A percentile compares a stretch with the other conserved stretches of the same genome.
Evolutionary conservation across 257 asterid genomes (phyloP).

Genomic region (Salvia hispanica): DNA sequence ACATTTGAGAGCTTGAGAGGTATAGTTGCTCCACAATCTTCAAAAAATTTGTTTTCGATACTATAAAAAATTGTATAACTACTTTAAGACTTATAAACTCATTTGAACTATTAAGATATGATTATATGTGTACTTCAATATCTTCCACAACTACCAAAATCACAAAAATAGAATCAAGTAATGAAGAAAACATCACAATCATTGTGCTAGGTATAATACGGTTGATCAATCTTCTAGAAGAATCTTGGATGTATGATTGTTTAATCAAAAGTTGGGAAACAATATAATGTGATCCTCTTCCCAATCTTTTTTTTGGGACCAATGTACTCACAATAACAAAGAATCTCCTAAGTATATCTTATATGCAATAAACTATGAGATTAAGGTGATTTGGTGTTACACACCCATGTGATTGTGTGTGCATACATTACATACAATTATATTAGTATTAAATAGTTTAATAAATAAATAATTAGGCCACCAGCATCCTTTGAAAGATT

Average conservation of each 20-base stretch:
- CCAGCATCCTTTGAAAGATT: background rate
- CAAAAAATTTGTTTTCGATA: no score
- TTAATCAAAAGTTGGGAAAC: conserved; percentile 22
- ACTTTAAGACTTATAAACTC: no score
- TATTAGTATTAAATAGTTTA: background rate
- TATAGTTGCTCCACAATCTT: no score
- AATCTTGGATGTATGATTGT: conserved; percentile 17
- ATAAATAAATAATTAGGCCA: background rate
- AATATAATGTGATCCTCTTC: conserved; percentile 29
- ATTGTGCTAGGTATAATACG: conserved; percentile 21
- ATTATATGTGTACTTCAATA: conserved; percentile 9
- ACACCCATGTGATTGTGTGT: conserved; percentile 13
- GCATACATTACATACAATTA: background rate
- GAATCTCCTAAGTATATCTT: conserved; percentile 11
- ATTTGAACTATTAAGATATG: background rate
- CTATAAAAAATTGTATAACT: no score
- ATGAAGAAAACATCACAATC: conserved; percentile 2
- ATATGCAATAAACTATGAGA: background rate
- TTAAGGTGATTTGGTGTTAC: conserved; percentile 23
- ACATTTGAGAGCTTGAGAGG: no score
- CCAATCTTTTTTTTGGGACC: conserved; percentile 13
- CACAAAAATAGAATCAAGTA: conserved; percentile 12
- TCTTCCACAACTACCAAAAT: conserved; percentile 11
- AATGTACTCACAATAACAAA: conserved; percentile 5
- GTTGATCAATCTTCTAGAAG: conserved; percentile 24